Evolutionary conservation across 2,329 filamentous ascomycete genomes (phyloP).

Genomic region (Monosporascus sp.): DNA sequence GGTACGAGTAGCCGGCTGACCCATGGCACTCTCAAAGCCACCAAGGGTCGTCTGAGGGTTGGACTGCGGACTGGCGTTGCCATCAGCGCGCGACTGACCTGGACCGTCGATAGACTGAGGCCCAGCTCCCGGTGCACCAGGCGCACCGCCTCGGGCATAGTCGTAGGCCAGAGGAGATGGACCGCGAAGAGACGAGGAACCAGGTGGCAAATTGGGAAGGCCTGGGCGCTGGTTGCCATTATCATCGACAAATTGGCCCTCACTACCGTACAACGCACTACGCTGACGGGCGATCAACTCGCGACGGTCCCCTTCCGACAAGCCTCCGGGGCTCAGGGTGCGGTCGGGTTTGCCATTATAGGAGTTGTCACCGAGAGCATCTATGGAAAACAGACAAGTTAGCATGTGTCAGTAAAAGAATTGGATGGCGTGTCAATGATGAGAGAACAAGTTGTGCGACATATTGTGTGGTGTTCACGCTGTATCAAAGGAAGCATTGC

Average conservation of each 20-base stretch:
- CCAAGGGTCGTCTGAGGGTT: conserved; percentile 55
- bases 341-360: conserved; percentile 71
- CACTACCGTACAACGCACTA: conserved; percentile 79
- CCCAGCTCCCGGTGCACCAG: conserved; percentile 35
- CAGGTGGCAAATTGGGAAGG: conserved; percentile 60
- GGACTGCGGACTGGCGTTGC: conserved; percentile 76
- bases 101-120: conserved; percentile 44
- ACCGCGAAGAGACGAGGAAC: conserved; percentile 62
- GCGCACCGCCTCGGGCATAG: conserved; percentile 37
- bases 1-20: conserved; percentile 68
- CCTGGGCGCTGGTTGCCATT: conserved; percentile 57
- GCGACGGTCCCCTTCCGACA: conserved; percentile 94
- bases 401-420: conserved; percentile 23
- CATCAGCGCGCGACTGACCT: conserved; percentile 67
- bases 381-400: conserved; percentile 37
- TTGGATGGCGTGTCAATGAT: conserved; percentile 11
- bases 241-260: conserved; percentile 66
- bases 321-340: conserved; percentile 72
- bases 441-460: conserved; percentile 16
- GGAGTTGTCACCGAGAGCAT: conserved; percentile 43
- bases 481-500: conserved; percentile 23
- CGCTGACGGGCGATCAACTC: conserved; percentile 95
- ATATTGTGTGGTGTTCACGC: conserved; percentile 20
- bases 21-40: conserved; percentile 52
- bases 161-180: conserved; percentile 79